Evolutionary conservation across 768 basidiomycete species (phyloP).

Genomic region (Mycena indigotica): DNA sequence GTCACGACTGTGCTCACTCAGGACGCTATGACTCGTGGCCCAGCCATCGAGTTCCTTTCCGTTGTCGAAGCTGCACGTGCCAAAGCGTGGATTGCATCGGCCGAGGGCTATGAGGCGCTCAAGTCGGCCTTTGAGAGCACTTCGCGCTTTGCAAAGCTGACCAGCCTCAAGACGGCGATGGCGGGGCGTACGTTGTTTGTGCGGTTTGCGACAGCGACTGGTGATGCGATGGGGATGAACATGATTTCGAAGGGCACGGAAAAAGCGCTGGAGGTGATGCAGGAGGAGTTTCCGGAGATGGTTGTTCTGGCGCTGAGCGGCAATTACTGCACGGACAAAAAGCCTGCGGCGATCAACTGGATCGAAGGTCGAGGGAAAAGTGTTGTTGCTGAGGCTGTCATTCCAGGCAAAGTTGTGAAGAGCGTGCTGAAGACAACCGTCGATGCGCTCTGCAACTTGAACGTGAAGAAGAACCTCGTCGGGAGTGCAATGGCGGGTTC

Average conservation of each 20-base stretch:
- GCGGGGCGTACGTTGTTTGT: slow-evolving; percentile 94
- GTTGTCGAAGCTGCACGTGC: slow-evolving; percentile 80
- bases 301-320: slow-evolving; percentile 87
- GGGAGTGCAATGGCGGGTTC: slow-evolving; percentile 98
- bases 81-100: slow-evolving; percentile 82
- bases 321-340: slow-evolving; percentile 99
- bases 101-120: slow-evolving; percentile 74
- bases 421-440: slow-evolving; percentile 95
- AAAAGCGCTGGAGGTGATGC: slow-evolving; percentile 83
- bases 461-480: slow-evolving; percentile 95
- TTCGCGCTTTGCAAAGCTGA: slow-evolving; percentile 87
- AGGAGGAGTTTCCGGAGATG: slow-evolving; percentile 87
- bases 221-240: slow-evolving; percentile 99
- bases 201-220: slow-evolving; percentile 91
- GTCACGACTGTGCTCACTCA: slow-evolving; percentile 90
- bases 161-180: slow-evolving; percentile 82
- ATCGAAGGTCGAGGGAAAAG: slow-evolving; percentile 99
- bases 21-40: slow-evolving; percentile 98
- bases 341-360: slow-evolving; percentile 99
- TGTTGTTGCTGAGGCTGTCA: slow-evolving; percentile 92
- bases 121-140: slow-evolving; percentile 92
- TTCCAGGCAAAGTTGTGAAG: slow-evolving; percentile 88
- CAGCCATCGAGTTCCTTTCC: slow-evolving; percentile 94
- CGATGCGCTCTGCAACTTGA: slow-evolving; percentile 83
- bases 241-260: slow-evolving; percentile 99